A percentile compares a stretch with the other conserved stretches of the same genome.
Conservation (phyloP, 1,284 basidiomycete species). For the Ceratobasidium sp. region DNA sequence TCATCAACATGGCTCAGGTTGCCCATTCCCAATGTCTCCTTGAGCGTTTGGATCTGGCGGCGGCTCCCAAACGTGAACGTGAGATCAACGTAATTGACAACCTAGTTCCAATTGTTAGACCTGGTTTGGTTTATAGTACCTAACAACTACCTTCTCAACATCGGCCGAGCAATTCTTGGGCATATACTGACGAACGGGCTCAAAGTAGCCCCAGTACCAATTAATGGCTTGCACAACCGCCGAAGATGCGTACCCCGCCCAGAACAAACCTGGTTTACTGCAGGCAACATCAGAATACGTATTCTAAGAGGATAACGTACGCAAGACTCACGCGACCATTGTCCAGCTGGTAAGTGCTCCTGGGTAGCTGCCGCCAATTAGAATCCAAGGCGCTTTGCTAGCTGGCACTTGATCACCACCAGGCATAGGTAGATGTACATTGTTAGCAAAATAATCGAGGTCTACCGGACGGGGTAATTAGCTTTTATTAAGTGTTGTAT, state of each 20-base stretch:
- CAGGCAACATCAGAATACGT: conserved; percentile 29
- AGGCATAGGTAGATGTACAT: conserved; percentile 74
- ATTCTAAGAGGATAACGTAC: neutral
- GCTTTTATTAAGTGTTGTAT: neutral
- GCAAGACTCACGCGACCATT: conserved; percentile 70
- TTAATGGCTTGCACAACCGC: conserved; percentile 71
- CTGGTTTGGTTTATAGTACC: neutral
- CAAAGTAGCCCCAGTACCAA: conserved; percentile 73
- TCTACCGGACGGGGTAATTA: conserved; percentile 63
- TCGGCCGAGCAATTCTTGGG: conserved; percentile 79
- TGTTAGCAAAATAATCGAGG: conserved; percentile 76
- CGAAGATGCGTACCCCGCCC: conserved; percentile 77
- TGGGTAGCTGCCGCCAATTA: conserved; percentile 76
- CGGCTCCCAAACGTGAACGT: conserved; percentile 64
- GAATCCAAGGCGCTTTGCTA: conserved; percentile 73
- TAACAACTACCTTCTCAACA: conserved; percentile 61
- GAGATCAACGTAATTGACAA: conserved; percentile 71
- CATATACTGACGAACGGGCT: conserved; percentile 76
- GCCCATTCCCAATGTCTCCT: conserved; percentile 71
- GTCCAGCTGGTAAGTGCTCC: conserved; percentile 75
- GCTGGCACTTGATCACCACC: conserved; percentile 71
- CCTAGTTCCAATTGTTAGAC: conserved; percentile 51
- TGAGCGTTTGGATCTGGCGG: conserved; percentile 65
- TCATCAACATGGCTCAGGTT: conserved; percentile 73
- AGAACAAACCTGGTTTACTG: conserved; percentile 71